A percentile compares a stretch with the other conserved stretches of the same genome.
These are phyloP conservation scores for Cryphonectria japonica DNA, from an alignment of 2,329 filamentous ascomycete genomes.

Conservation along the genomic window DNA sequence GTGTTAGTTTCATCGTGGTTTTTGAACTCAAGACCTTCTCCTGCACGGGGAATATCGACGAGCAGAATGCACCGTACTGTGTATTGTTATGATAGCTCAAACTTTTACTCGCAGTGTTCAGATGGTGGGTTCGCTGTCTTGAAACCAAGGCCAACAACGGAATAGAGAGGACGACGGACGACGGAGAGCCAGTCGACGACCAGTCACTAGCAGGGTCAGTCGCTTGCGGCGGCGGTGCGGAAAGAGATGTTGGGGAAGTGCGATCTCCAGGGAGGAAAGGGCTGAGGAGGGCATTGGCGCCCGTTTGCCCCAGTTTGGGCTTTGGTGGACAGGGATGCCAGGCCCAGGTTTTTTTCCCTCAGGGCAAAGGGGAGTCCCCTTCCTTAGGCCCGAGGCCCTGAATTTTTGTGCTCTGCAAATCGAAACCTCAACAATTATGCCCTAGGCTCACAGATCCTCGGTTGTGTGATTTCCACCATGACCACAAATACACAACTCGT, in stretches of 20 bases:
- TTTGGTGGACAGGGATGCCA: not conserved
- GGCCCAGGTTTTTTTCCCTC: not conserved
- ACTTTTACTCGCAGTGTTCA: not conserved
- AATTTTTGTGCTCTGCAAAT: constrained; percentile 4
- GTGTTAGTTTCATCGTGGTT: too few relatives aligned
- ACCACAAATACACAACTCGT: not conserved
- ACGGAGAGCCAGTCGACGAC: not conserved
- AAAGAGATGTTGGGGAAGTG: constrained; percentile 51
- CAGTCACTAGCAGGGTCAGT: not conserved
- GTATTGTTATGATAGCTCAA: not conserved
- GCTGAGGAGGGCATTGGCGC: constrained; percentile 5
- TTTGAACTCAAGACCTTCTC: too few relatives aligned
- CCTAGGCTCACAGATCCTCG: not conserved
- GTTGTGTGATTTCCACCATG: not conserved
- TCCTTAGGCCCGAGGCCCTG: not conserved
- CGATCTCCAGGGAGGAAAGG: constrained; percentile 32
- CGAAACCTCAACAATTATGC: constrained; percentile 29
- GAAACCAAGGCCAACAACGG: not conserved
- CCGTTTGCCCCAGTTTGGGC: not conserved
- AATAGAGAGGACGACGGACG: not conserved
- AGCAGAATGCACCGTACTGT: too few relatives aligned
- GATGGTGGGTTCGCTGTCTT: not conserved
- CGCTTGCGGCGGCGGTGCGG: constrained; percentile 33
- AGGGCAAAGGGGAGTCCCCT: not conserved
- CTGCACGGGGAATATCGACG: too few relatives aligned